Conservation (phyloP, 2,329 filamentous ascomycete species). For the Curvularia hawaiiensis region DNA sequence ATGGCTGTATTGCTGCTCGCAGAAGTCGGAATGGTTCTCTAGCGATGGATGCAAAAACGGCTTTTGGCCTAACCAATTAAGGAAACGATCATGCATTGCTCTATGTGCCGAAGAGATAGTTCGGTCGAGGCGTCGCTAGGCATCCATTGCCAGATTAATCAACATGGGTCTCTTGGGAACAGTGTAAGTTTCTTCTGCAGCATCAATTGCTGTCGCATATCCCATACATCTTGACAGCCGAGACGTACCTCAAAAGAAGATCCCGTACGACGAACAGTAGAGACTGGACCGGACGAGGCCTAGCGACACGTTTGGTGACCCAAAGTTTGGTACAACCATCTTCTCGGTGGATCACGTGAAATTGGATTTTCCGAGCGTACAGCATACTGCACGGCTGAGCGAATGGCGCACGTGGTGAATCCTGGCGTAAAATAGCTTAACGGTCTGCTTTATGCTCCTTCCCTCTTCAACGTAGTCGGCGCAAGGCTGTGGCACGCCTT, state of each 20-base stretch:
- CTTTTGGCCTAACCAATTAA: background rate
- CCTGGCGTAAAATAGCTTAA: background rate
- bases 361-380: background rate
- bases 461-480: background rate
- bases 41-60: background rate
- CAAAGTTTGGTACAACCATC: background rate
- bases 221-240: background rate
- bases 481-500: background rate
- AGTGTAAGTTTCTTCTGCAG: background rate
- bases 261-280: too few species aligned
- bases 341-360: background rate
- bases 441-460: background rate
- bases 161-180: background rate
- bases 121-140: background rate
- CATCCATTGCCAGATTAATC: background rate
- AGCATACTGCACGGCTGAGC: background rate
- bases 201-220: background rate
- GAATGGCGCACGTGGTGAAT: background rate
- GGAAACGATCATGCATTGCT: background rate
- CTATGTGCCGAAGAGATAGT: background rate
- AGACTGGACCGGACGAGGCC: background rate
- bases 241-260: background rate
- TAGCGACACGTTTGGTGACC: too few species aligned
- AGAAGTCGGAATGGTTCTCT: background rate
- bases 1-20: background rate